Evolutionary conservation across 2,329 filamentous ascomycete genomes (phyloP).

Genomic region (Neocucurbitaria cava): DNA sequence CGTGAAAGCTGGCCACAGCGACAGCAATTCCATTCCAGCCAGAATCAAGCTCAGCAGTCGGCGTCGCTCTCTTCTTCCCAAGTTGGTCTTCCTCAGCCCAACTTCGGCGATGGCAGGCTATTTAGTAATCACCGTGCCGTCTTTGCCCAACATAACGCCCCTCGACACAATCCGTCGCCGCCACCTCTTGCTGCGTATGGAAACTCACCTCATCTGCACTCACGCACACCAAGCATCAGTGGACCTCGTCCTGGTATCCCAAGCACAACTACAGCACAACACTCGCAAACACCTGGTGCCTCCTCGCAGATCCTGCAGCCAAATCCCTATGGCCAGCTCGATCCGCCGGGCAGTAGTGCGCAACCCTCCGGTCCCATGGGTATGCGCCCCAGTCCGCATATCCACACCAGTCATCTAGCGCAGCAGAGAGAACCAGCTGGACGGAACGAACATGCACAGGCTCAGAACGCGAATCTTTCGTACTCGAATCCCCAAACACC

Average conservation of each 20-base stretch:
- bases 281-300: conserved; percentile 24
- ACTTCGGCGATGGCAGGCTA: conserved; percentile 27
- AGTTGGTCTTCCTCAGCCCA: conserved; percentile 33
- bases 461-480: conserved; percentile 35
- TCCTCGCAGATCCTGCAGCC: conserved; percentile 43
- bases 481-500: conserved; percentile 46
- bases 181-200: conserved; percentile 38
- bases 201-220: conserved; percentile 45
- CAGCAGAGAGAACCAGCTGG: conserved; percentile 37
- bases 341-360: conserved; percentile 37
- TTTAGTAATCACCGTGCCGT: conserved; percentile 40
- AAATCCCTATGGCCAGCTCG: conserved; percentile 47
- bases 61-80: conserved; percentile 37
- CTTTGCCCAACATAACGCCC: conserved; percentile 41
- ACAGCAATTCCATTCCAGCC: conserved; percentile 33
- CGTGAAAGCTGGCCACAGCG: conserved; percentile 42
- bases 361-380: conserved; percentile 42
- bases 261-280: conserved; percentile 26
- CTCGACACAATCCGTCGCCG: conserved; percentile 43
- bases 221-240: conserved; percentile 44
- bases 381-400: conserved; percentile 47
- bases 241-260: conserved; percentile 35
- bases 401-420: conserved; percentile 38
- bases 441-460: conserved; percentile 43
- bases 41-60: conserved; percentile 36